phyloP scores from a whole-genome alignment of 257 asterid genomes.

The Thymus mandschuricus region DNA sequence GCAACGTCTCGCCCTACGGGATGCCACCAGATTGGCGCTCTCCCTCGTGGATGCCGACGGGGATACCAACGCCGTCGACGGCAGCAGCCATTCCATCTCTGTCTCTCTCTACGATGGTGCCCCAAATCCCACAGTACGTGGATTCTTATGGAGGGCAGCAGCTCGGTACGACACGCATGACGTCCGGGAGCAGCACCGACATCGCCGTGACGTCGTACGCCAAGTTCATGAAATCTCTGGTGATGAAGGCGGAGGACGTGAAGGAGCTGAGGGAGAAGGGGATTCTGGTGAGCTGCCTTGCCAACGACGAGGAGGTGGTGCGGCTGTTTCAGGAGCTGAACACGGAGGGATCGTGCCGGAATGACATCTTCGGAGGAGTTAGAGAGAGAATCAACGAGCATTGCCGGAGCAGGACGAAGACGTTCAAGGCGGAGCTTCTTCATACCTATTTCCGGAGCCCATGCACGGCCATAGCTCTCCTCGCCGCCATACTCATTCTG shows the following conservation, averaged over 20 bases:
- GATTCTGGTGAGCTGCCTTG: constrained; percentile 30
- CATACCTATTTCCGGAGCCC: constrained; percentile 15
- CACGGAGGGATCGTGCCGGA: constrained; percentile 32
- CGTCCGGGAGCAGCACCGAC: not conserved
- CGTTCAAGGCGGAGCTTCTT: constrained; percentile 21
- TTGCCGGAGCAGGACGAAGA: constrained; percentile 14
- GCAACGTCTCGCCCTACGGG: too few relatives aligned
- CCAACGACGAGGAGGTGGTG: constrained; percentile 20
- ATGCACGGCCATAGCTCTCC: constrained; percentile 23
- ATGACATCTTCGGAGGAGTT: not conserved
- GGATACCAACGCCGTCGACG: too few relatives aligned
- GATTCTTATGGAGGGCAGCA: too few relatives aligned
- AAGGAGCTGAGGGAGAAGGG: constrained; percentile 39
- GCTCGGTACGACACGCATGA: too few relatives aligned
- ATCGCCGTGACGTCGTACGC: constrained; percentile 36
- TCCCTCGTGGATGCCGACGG: too few relatives aligned
- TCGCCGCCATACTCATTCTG: constrained; percentile 17
- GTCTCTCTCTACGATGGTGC: too few relatives aligned
- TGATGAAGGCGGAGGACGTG: constrained; percentile 34
- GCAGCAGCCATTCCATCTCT: too few relatives aligned
- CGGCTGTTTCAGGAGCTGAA: constrained; percentile 36
- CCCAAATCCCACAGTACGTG: too few relatives aligned
- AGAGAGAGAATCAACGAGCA: constrained; percentile 16
- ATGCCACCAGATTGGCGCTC: too few relatives aligned
- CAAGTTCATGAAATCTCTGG: constrained; percentile 13